Evolutionary conservation across 208 protist species (phyloP), one percentile per base, ranked within the genome.

Genomic region (Kentomonas sorsogonicus): DNA sequence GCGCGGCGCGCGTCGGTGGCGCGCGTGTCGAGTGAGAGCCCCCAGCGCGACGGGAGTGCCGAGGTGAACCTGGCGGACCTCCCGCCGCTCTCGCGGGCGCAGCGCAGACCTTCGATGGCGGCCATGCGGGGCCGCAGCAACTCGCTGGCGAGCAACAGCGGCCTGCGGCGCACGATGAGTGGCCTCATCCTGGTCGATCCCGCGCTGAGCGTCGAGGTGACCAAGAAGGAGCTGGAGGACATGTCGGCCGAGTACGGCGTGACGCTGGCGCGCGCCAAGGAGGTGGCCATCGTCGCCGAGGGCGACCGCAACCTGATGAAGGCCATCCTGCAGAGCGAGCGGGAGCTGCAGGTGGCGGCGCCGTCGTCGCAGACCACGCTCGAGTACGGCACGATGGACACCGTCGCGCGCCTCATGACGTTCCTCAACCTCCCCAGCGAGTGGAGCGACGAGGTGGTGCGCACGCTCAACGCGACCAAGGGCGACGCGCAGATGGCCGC

Each of bases 261-360:
- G 30, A 31, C 68, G 23, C 46, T 51, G n/a, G 66, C 51, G 15
- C 79, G 69, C 57, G 83, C 85, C 18, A 66, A 57, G 16, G 83
- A 91, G 9, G 72, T 87, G 10, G 77, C 74, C 16, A 63, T 87
- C 30, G 79, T 73, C 0, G 67, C 79, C 5, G 62, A 75, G 38
- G 79, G 83, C 30, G 75, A 91, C 41, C 74, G 63, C 0, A 70
- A 81, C 60, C 60, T 91, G 9, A 85, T 85, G 64, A 18, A 62
- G 7, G 66, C 67, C 3, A 86, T 86, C 45, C 54, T 87, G 27
- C 60, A 82, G 53, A 83, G 67, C 29, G 72, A 84, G 60, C 22
- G 51, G 34, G 73, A 81, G 18, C 48, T 60, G 36, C 56, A 44
- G 38, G 30, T 66, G 3, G 60, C 69, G 22, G 59, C 63, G 1